Evolutionary conservation across 106 monocot genomes (phyloP).

Genomic region (Triglochin maritima): DNA sequence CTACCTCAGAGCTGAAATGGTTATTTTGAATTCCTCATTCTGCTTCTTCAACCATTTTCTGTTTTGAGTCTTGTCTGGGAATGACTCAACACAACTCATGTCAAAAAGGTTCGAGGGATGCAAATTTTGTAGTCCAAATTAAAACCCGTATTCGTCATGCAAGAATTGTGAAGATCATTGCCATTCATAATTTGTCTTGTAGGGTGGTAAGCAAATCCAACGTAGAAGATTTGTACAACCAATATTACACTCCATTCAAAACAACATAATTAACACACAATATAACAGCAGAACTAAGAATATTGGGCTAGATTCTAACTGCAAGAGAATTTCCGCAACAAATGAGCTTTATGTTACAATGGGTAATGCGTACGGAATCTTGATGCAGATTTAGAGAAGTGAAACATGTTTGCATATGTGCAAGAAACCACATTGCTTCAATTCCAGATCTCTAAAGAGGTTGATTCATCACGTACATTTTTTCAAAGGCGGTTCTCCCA

Average conservation of each 20-base stretch:
- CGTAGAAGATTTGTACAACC: no score
- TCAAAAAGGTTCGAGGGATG: not conserved
- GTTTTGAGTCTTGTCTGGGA: not conserved
- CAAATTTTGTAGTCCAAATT: not conserved
- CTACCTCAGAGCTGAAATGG: not conserved
- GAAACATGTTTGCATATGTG: not conserved
- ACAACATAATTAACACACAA: no score
- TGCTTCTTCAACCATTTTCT: not conserved
- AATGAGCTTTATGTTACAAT: not conserved
- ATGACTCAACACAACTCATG: not conserved
- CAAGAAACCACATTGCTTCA: not conserved
- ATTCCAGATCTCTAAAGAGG: not conserved
- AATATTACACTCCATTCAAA: no score
- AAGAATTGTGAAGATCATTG: not conserved
- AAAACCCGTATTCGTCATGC: not conserved
- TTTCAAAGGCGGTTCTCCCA: constrained; percentile 37
- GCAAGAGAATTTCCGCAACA: not conserved
- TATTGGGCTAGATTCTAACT: not conserved
- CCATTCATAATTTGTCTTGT: not conserved
- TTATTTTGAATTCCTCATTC: not conserved
- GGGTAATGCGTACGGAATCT: not conserved
- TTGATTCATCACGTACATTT: not conserved
- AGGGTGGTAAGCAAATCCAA: no score
- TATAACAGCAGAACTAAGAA: no score
- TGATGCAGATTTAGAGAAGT: not conserved